A percentile compares a stretch with the other conserved stretches of the same genome.
These are phyloP conservation scores for Diutina pseudorugosa DNA, from an alignment of 1,139 yeast species.

Conservation along the genomic window DNA sequence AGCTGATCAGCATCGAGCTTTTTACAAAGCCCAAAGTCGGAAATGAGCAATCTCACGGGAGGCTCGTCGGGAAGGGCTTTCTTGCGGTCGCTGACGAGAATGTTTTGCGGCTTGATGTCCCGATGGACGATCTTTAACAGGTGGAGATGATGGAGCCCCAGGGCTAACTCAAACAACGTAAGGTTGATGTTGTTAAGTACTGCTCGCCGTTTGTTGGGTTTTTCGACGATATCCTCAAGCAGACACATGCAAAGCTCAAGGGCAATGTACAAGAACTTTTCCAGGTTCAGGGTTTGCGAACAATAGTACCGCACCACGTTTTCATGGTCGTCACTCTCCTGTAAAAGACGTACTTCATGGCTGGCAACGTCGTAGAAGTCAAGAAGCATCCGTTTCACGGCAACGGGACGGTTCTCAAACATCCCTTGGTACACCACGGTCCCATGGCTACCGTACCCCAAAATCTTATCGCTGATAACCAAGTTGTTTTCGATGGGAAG, in stretches of 20 bases:
- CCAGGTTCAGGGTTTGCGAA: slow-evolving; percentile 63
- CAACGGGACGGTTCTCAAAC: slow-evolving; percentile 88
- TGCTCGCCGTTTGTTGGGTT: slow-evolving; percentile 13
- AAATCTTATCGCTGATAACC: slow-evolving; percentile 53
- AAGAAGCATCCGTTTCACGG: slow-evolving; percentile 85
- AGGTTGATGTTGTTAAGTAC: slow-evolving; percentile 18
- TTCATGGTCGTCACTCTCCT: slow-evolving; percentile 94
- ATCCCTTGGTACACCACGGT: slow-evolving; percentile 87
- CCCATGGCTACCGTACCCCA: slow-evolving; percentile 96
- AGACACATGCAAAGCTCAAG: slow-evolving; percentile 85
- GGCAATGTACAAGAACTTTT: slow-evolving; percentile 83
- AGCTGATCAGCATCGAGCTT: slow-evolving; percentile 86
- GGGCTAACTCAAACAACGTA: slow-evolving; percentile 64
- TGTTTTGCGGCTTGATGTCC: slow-evolving; percentile 93
- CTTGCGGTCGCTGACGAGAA: slow-evolving; percentile 64
- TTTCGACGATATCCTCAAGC: slow-evolving; percentile 71
- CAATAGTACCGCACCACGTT: slow-evolving; percentile 89
- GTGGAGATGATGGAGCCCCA: slow-evolving; percentile 81
- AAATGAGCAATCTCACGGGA: slow-evolving; percentile 56
- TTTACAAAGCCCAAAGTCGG: slow-evolving; percentile 94
- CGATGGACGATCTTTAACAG: slow-evolving; percentile 88
- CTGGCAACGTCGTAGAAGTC: slow-evolving; percentile 93
- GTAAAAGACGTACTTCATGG: slow-evolving; percentile 80
- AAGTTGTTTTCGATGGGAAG: slow-evolving; percentile 41
- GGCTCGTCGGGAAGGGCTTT: slow-evolving; percentile 1